Conservation (phyloP, 371 early-diverging fungal genomes). For the Apophysomyces trapeziformis region DNA sequence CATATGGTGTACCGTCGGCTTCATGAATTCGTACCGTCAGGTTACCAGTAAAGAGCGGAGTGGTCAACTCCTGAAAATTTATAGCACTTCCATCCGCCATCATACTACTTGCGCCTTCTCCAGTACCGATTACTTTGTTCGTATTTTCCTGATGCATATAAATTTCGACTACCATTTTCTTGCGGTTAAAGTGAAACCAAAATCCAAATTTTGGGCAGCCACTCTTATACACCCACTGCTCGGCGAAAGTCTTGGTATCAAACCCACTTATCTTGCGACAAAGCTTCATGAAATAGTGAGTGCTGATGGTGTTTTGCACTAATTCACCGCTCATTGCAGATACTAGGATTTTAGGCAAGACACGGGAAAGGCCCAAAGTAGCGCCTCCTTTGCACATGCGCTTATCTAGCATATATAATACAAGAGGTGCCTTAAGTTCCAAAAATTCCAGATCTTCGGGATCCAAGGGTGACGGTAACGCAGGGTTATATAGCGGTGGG, state of each 20-base stretch:
- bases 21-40: conserved; percentile 92
- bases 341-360: conserved; percentile 79
- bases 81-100: conserved; percentile 20
- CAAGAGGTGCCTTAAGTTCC: conserved; percentile 83
- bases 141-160: conserved; percentile 83
- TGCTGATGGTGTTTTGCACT: conserved; percentile 74
- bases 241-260: conserved; percentile 82
- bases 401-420: conserved; percentile 92
- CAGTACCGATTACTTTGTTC: conserved; percentile 40
- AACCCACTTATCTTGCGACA: conserved; percentile 83
- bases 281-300: conserved; percentile 77
- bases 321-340: conserved; percentile 86
- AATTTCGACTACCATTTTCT: conserved; percentile 93
- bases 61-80: conserved; percentile 34
- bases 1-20: conserved; percentile 92
- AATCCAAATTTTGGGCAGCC: conserved; percentile 90
- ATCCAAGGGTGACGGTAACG: conserved; percentile 64
- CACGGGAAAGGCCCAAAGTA: conserved; percentile 76
- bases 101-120: conserved; percentile 10
- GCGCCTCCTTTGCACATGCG: conserved; percentile 86
- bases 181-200: conserved; percentile 84
- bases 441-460: conserved; percentile 82
- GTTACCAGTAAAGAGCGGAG: conserved; percentile 74
- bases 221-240: conserved; percentile 91
- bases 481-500: conserved; percentile 78